Conservation (phyloP, 345 rosid genomes). For the Gossypium bickii region DNA sequence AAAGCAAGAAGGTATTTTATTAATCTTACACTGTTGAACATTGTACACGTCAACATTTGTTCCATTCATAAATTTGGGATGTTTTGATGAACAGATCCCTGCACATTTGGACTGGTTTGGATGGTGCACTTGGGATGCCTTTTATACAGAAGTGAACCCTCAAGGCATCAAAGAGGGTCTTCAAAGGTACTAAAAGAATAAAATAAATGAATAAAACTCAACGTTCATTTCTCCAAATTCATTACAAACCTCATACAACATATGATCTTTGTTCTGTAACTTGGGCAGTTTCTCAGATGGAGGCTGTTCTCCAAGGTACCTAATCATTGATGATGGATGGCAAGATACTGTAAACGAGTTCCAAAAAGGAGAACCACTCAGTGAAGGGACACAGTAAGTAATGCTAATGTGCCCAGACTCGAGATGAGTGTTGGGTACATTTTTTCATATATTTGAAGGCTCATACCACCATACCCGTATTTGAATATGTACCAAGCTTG, state of each 20-base stretch:
- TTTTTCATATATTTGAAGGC: not conserved
- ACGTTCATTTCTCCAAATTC: not conserved
- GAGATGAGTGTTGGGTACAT: not conserved
- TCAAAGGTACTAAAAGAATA: conserved; percentile 32
- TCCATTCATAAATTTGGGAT: not conserved
- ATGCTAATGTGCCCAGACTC: not conserved
- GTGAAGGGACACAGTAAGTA: conserved; percentile 44
- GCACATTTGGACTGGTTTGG: conserved; percentile 60
- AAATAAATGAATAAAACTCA: not conserved
- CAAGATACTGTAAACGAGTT: conserved; percentile 47
- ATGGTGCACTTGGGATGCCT: conserved; percentile 84
- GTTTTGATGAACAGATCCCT: conserved; percentile 38
- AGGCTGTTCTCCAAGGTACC: conserved; percentile 48
- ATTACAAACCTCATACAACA: not conserved
- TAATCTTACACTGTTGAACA: not conserved
- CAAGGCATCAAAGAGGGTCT: conserved; percentile 54
- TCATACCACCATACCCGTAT: not conserved
- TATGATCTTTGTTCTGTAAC: not conserved
- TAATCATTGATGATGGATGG: conserved; percentile 72
- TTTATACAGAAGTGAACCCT: conserved; percentile 47
- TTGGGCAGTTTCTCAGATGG: conserved; percentile 42
- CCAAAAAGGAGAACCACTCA: conserved; percentile 27
- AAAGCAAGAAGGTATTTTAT: conserved; percentile 47
- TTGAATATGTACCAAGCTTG: not conserved
- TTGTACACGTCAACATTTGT: not conserved